These are phyloP conservation scores for Pisolithus microcarpus DNA, from an alignment of 768 basidiomycete species.

Conservation along the genomic window DNA sequence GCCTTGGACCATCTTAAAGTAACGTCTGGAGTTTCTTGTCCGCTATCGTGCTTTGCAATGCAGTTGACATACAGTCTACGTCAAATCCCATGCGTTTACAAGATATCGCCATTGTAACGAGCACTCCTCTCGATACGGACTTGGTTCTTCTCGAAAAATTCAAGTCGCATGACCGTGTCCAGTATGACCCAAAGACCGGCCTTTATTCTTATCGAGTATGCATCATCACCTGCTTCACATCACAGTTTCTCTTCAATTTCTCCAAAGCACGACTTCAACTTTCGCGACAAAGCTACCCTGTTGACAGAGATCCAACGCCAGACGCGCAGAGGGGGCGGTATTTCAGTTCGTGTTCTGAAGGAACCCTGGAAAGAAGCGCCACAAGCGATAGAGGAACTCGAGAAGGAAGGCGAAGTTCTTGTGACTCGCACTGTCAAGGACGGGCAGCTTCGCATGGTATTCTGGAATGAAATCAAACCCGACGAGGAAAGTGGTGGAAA, in stretches of 20 bases:
- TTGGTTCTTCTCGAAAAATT: conserved; percentile 69
- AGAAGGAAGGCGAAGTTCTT: conserved; percentile 80
- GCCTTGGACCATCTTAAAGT: conserved; percentile 80
- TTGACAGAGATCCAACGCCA: conserved; percentile 82
- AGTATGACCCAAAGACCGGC: conserved; percentile 76
- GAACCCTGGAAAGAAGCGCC: conserved; percentile 90
- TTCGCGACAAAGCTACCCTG: conserved; percentile 77
- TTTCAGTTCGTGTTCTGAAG: conserved; percentile 76
- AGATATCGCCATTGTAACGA: conserved; percentile 77
- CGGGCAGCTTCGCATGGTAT: conserved; percentile 75
- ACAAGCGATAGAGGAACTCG: conserved; percentile 79
- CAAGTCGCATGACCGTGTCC: conserved; percentile 70
- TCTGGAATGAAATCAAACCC: conserved; percentile 85
- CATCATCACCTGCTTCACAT: background rate
- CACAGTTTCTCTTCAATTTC: conserved; percentile 4
- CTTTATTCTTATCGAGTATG: conserved; percentile 80
- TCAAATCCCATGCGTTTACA: conserved; percentile 80
- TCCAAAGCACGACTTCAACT: conserved; percentile 74
- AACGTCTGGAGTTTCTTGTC: conserved; percentile 8
- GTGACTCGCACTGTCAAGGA: conserved; percentile 84
- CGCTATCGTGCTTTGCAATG: conserved; percentile 8
- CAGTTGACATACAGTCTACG: conserved; percentile 39
- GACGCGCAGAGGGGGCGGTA: conserved; percentile 76
- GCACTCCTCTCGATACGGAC: conserved; percentile 72
- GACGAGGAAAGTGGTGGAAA: conserved; percentile 64